Evolutionary conservation across 768 basidiomycete genomes (phyloP).

Genomic region (Leucogyrophana mollusca): DNA sequence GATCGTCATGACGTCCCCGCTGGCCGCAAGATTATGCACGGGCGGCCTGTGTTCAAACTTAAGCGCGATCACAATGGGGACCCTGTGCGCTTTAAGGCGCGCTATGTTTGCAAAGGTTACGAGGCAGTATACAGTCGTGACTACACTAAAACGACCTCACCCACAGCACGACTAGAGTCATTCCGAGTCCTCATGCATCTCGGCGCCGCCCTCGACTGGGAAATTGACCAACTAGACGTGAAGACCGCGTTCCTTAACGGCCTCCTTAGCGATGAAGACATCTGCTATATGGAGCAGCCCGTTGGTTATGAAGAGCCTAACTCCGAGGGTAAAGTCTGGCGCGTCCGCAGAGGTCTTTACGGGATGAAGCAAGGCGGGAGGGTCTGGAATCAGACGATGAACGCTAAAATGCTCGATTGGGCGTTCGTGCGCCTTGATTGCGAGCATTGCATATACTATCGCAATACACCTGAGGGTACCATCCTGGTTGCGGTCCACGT

Average conservation of each 20-base stretch:
- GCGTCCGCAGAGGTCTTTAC: constrained; percentile 11
- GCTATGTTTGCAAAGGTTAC: constrained; percentile 41
- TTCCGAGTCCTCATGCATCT: constrained; percentile 34
- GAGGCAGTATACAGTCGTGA: constrained; percentile 40
- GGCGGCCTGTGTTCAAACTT: constrained; percentile 26
- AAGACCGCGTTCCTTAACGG: constrained; percentile 40
- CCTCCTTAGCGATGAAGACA: constrained; percentile 26
- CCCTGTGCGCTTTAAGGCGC: constrained; percentile 31
- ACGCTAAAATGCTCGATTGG: not conserved
- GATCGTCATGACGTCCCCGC: constrained; percentile 9
- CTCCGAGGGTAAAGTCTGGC: constrained; percentile 12
- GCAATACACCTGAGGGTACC: constrained; percentile 1
- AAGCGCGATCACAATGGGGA: constrained; percentile 27
- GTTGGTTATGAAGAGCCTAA: constrained; percentile 20
- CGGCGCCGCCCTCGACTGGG: constrained; percentile 32
- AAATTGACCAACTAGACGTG: constrained; percentile 38
- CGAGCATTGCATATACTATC: constrained; percentile 34
- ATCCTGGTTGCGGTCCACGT: constrained; percentile 10
- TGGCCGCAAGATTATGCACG: constrained; percentile 18
- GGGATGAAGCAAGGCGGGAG: constrained; percentile 2
- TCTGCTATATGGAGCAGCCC: constrained; percentile 33
- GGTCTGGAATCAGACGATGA: not conserved
- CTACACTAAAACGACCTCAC: constrained; percentile 40
- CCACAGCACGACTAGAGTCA: constrained; percentile 38
- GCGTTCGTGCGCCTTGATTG: not conserved